Evolutionary conservation across 768 basidiomycete species (phyloP).

Genomic region (Galerina sulciceps): DNA sequence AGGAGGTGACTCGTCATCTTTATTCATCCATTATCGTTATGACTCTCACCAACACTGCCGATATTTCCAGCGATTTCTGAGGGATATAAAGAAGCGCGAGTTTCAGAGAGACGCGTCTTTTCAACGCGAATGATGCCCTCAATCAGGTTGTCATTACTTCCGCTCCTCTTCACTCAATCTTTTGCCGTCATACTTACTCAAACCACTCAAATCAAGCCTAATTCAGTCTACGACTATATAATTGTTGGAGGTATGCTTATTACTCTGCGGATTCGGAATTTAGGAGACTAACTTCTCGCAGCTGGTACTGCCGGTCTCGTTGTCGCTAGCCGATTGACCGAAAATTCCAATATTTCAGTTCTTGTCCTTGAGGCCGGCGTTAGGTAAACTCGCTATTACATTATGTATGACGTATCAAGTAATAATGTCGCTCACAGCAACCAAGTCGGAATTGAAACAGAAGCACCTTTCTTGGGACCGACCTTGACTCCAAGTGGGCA

Average conservation of each 20-base stretch:
- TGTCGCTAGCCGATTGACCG: constrained; percentile 47
- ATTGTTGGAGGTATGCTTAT: constrained; percentile 12
- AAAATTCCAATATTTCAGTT: constrained; percentile 36
- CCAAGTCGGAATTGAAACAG: constrained; percentile 13
- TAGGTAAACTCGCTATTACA: constrained; percentile 18
- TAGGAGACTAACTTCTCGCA: background rate
- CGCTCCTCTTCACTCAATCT: too few relatives aligned
- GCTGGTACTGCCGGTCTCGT: constrained; percentile 49
- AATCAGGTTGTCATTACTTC: too few relatives aligned
- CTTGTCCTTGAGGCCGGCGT: constrained; percentile 44
- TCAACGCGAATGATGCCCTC: too few relatives aligned
- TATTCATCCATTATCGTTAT: too few relatives aligned
- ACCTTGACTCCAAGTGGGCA: constrained; percentile 11
- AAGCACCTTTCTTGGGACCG: constrained; percentile 19
- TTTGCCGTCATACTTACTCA: too few relatives aligned
- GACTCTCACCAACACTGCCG: too few relatives aligned
- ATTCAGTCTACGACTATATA: constrained; percentile 10
- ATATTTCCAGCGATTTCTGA: too few relatives aligned
- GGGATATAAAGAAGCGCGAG: too few relatives aligned
- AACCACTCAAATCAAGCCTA: too few relatives aligned
- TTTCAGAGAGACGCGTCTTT: too few relatives aligned
- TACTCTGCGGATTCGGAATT: too few relatives aligned
- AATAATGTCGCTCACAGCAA: constrained; percentile 10
- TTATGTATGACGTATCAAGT: background rate
- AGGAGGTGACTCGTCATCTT: too few relatives aligned